phyloP scores from a whole-genome alignment of 2,329 filamentous ascomycete species.

The Gnomoniopsis sp. region DNA sequence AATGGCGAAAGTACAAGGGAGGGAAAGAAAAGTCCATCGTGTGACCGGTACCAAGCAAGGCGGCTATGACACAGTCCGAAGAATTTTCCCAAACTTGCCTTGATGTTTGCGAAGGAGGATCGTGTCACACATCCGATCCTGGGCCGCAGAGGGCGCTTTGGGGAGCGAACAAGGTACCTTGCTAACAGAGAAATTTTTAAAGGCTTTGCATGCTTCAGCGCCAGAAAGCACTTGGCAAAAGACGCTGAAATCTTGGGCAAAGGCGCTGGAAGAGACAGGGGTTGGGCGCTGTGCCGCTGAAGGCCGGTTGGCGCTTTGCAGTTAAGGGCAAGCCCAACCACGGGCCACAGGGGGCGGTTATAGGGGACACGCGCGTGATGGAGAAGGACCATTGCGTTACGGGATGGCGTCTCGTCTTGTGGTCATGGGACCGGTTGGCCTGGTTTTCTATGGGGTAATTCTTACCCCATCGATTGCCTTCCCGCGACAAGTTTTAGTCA shows the following conservation, averaged over 20 bases:
- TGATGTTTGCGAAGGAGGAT: not conserved
- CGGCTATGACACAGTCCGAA: not conserved
- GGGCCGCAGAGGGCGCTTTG: not conserved
- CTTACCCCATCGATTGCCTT: conserved; percentile 26
- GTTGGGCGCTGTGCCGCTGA: conserved; percentile 6
- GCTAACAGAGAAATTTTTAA: not conserved
- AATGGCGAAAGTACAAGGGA: not conserved
- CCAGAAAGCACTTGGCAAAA: conserved; percentile 5
- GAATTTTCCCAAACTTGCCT: not conserved
- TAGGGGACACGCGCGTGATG: conserved; percentile 13
- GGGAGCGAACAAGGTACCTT: not conserved
- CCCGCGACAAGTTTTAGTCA: conserved; percentile 18
- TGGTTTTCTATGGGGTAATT: conserved; percentile 27
- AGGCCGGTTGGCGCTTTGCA: conserved; percentile 16
- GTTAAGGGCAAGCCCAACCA: conserved; percentile 17
- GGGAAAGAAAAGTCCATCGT: not conserved
- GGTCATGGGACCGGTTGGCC: conserved; percentile 21
- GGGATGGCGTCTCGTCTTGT: conserved; percentile 20
- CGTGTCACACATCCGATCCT: not conserved
- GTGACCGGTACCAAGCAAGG: not conserved
- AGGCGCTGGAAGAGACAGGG: not conserved
- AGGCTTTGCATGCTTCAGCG: not conserved
- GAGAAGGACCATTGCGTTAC: conserved; percentile 24
- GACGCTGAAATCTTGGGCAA: not conserved
- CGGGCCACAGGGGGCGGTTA: not conserved